A percentile compares a stretch with the other conserved stretches of the same genome.
phyloP scores from a whole-genome alignment of 78 protist species.

The Creolimax fragrantissima region DNA sequence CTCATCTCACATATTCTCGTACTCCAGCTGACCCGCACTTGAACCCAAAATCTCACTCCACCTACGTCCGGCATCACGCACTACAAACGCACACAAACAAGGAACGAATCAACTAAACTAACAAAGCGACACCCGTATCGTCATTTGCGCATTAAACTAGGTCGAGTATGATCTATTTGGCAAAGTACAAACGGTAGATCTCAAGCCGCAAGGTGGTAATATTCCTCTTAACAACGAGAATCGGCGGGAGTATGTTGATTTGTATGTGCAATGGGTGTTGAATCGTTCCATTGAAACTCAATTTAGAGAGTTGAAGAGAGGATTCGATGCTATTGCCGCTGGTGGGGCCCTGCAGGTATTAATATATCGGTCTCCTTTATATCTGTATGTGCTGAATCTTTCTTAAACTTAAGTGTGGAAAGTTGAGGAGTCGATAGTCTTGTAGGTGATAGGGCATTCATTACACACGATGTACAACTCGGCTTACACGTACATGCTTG shows the following conservation, averaged over 20 bases:
- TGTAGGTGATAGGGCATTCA: no score
- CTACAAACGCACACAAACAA: no score
- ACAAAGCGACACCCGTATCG: no score
- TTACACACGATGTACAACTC: no score
- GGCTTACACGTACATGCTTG: no score
- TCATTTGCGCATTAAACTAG: not conserved
- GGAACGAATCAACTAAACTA: no score
- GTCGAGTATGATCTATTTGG: not conserved
- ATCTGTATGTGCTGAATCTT: not conserved
- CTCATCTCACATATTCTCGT: not conserved
- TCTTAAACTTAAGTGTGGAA: no score
- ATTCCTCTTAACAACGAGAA: not conserved
- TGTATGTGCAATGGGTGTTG: not conserved
- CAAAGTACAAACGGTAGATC: not conserved
- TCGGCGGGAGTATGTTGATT: not conserved
- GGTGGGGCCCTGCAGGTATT: not conserved
- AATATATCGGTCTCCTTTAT: not conserved
- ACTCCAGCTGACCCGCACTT: no score
- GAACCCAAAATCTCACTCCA: no score
- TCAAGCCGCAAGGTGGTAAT: not conserved
- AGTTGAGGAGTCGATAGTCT: no score
- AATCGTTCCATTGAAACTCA: not conserved
- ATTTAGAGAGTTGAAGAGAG: conserved; percentile 11
- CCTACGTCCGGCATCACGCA: no score
- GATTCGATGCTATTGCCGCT: conserved; percentile 9